phyloP scores from a whole-genome alignment of 306 rosid genomes.

The Prunus kanzakura region DNA sequence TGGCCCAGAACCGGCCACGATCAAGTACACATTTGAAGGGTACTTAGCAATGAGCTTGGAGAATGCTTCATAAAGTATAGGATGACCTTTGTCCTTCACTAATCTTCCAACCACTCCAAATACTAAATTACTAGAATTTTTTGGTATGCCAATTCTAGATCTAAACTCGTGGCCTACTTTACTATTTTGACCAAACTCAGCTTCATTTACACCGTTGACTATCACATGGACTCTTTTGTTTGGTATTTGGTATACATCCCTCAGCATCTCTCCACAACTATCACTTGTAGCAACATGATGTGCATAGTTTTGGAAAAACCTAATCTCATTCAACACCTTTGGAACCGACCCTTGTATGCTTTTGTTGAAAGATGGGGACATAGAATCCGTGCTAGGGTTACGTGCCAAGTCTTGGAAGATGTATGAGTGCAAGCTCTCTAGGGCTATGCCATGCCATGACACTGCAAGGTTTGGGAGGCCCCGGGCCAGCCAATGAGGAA shows the following conservation, averaged over 20 bases:
- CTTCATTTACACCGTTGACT: constrained; percentile 78
- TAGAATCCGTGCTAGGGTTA: constrained; percentile 38
- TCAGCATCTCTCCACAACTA: constrained; percentile 87
- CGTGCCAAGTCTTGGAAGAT: constrained; percentile 79
- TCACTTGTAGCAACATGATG: constrained; percentile 93
- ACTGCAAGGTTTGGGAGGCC: constrained; percentile 74
- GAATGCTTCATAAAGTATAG: constrained; percentile 79
- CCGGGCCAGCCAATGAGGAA: constrained; percentile 73
- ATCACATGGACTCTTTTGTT: constrained; percentile 78
- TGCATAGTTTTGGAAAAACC: constrained; percentile 73
- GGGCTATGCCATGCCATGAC: constrained; percentile 96
- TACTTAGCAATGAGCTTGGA: constrained; percentile 46
- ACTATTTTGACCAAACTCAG: constrained; percentile 48
- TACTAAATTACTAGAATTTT: constrained; percentile 55
- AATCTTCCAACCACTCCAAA: constrained; percentile 94
- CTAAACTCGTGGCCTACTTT: constrained; percentile 53
- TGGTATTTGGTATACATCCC: constrained; percentile 87
- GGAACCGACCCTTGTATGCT: constrained; percentile 69
- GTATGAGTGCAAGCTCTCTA: constrained; percentile 81
- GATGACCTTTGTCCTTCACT: constrained; percentile 94
- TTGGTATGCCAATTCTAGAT: constrained; percentile 57
- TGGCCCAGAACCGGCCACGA: constrained; percentile 93
- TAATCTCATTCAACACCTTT: constrained; percentile 73
- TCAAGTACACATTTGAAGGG: constrained; percentile 48
- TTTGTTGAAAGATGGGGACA: constrained; percentile 56